Evolutionary conservation across 2,329 filamentous ascomycete species (phyloP).

Genomic region (Ophiostoma fasciatum): DNA sequence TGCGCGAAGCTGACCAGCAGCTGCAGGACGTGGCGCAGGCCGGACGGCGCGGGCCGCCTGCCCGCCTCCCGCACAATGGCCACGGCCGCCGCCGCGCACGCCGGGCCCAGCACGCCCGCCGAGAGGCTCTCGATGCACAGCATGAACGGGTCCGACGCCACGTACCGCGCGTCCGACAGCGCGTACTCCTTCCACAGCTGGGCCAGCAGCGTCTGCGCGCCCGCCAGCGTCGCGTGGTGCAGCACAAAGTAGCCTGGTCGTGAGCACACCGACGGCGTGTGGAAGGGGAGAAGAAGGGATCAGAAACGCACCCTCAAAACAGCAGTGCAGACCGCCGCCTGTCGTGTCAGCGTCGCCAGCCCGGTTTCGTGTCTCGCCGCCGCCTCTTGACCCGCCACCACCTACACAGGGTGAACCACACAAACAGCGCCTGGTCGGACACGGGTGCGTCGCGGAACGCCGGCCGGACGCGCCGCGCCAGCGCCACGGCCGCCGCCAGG

Average conservation of each 20-base stretch:
- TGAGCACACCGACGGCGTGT: background rate
- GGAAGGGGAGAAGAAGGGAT: background rate
- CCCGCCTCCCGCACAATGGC: conserved; percentile 23
- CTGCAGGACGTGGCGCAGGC: conserved; percentile 36
- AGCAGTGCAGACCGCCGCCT: conserved; percentile 59
- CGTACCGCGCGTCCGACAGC: conserved; percentile 72
- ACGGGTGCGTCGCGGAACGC: conserved; percentile 16
- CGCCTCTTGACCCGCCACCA: conserved; percentile 16
- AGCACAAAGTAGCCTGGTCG: conserved; percentile 53
- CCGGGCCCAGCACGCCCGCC: conserved; percentile 45
- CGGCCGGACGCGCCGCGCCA: conserved; percentile 12
- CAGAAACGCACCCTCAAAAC: conserved; percentile 65
- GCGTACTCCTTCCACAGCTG: conserved; percentile 92
- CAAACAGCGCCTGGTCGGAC: conserved; percentile 28
- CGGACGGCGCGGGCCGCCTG: conserved; percentile 15
- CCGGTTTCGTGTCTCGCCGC: background rate
- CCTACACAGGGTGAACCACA: conserved; percentile 43
- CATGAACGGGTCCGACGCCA: conserved; percentile 70
- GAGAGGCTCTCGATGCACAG: conserved; percentile 80
- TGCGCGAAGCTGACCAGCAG: conserved; percentile 36
- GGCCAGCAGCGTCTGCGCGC: conserved; percentile 57
- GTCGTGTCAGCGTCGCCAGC: background rate
- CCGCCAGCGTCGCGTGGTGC: conserved; percentile 50
- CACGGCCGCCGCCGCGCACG: conserved; percentile 34
- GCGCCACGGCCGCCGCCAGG: conserved; percentile 18